Conservation (phyloP, 2,329 filamentous ascomycete species). For the Sphaerostilbella broomeana region DNA sequence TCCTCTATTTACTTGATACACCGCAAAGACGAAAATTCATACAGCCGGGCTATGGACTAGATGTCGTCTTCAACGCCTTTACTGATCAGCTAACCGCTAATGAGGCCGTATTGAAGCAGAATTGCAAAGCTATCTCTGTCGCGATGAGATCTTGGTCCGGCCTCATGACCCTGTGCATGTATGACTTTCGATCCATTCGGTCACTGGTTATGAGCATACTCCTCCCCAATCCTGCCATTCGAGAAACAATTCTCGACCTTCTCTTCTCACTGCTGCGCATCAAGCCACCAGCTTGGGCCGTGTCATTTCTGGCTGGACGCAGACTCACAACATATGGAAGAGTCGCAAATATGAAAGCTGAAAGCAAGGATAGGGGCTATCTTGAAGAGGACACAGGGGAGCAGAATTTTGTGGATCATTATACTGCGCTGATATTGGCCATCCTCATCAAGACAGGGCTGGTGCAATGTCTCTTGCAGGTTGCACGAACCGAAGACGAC, state of each 20-base stretch:
- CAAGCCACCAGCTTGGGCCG: constrained; percentile 87
- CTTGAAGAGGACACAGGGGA: constrained; percentile 62
- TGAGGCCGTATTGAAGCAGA: constrained; percentile 66
- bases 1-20: constrained; percentile 82
- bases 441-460: constrained; percentile 79
- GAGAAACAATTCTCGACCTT: constrained; percentile 80
- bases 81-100: constrained; percentile 69
- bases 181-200: constrained; percentile 74
- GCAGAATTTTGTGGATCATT: constrained; percentile 88
- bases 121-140: constrained; percentile 84
- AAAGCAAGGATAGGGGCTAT: constrained; percentile 43
- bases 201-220: constrained; percentile 66
- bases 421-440: constrained; percentile 80
- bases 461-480: constrained; percentile 52
- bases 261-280: constrained; percentile 77
- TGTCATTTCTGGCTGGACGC: constrained; percentile 86
- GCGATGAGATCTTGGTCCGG: constrained; percentile 93
- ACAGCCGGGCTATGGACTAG: constrained; percentile 82
- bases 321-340: constrained; percentile 94
- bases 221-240: constrained; percentile 47
- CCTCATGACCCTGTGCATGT: constrained; percentile 79
- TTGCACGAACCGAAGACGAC: constrained; percentile 63
- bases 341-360: constrained; percentile 72
- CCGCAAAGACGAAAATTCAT: constrained; percentile 75
- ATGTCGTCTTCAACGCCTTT: constrained; percentile 84